These are phyloP conservation scores for Exophiala lecanii-corni DNA, from an alignment of 2,329 filamentous ascomycete genomes.

Conservation along the genomic window DNA sequence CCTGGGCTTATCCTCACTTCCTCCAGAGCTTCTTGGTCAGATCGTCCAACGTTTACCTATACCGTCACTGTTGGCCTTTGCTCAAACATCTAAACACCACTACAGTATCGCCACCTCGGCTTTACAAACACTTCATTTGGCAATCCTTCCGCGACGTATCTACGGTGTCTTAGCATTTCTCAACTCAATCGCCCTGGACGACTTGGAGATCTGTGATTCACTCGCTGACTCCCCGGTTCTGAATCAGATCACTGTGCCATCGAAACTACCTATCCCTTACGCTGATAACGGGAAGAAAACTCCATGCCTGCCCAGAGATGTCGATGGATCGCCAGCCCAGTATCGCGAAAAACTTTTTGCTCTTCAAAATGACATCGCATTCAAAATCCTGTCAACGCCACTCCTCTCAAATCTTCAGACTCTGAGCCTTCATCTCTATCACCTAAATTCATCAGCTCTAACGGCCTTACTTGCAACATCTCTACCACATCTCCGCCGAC, in stretches of 20 bases:
- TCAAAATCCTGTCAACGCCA: conserved; percentile 10
- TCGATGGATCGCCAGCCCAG: conserved; percentile 6
- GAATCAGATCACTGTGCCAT: conserved; percentile 14
- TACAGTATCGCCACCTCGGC: conserved; percentile 29
- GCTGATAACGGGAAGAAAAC: conserved; percentile 2
- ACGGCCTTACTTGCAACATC: conserved; percentile 31
- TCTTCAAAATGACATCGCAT: conserved; percentile 20
- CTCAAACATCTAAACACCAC: conserved; percentile 30
- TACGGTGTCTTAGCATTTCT: conserved; percentile 33
- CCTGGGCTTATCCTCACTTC: conserved; percentile 22
- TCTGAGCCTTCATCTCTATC: conserved; percentile 26
- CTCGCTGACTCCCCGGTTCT: conserved; percentile 3
- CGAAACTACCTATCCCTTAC: conserved; percentile 7
- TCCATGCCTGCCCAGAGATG: conserved; percentile 10
- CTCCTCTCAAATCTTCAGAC: conserved; percentile 13
- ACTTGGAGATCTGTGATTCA: conserved; percentile 4
- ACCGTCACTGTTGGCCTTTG: conserved; percentile 31
- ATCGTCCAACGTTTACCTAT: conserved; percentile 32
- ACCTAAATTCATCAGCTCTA: conserved; percentile 30
- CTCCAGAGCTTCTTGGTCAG: conserved; percentile 31
- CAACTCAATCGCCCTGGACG: conserved; percentile 27
- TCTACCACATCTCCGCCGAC: conserved; percentile 30
- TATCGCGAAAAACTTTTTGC: conserved; percentile 13
- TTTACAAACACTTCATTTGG: conserved; percentile 31
- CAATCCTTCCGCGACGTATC: conserved; percentile 32